phyloP scores from a whole-genome alignment of 495 filamentous ascomycete species.

The Cairneyella variabilis region DNA sequence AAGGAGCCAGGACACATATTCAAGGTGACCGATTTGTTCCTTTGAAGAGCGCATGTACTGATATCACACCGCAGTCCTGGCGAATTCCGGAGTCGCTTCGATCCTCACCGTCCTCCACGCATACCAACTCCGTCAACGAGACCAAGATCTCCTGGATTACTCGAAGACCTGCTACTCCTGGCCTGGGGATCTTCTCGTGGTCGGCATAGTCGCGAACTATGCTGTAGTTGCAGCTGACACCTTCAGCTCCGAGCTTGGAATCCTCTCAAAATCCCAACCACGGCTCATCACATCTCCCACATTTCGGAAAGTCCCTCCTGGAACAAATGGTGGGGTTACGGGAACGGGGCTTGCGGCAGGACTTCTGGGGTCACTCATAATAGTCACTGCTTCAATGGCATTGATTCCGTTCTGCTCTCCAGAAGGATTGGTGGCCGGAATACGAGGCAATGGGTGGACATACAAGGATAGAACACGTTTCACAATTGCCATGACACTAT shows the following conservation, averaged over 20 bases:
- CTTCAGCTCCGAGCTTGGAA: conserved; percentile 92
- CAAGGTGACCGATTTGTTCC: conserved; percentile 43
- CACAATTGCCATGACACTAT: conserved; percentile 58
- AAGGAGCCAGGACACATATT: conserved; percentile 76
- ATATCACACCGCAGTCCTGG: conserved; percentile 74
- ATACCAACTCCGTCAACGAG: conserved; percentile 50
- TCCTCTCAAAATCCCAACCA: conserved; percentile 70
- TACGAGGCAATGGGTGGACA: conserved; percentile 40
- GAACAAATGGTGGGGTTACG: conserved; percentile 92
- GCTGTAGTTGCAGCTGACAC: conserved; percentile 90
- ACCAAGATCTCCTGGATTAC: conserved; percentile 26
- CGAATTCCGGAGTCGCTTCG: conserved; percentile 79
- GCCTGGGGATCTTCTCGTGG: conserved; percentile 51
- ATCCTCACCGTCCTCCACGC: conserved; percentile 69
- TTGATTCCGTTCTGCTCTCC: conserved; percentile 65
- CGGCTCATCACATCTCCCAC: conserved; percentile 82
- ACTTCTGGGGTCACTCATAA: conserved; percentile 65
- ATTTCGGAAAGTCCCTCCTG: conserved; percentile 71
- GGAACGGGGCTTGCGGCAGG: conserved; percentile 68
- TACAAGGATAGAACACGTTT: conserved; percentile 48
- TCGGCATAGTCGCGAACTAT: conserved; percentile 71
- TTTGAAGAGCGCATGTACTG: neutral
- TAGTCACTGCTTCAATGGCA: conserved; percentile 60
- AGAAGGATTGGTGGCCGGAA: conserved; percentile 10
- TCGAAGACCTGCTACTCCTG: conserved; percentile 38